Percentiles rank a stretch among this genome's conserved stretches.
These are phyloP conservation scores for Cladophialophora chaetospira DNA, from an alignment of 2,329 filamentous ascomycete species.

Conservation along the genomic window DNA sequence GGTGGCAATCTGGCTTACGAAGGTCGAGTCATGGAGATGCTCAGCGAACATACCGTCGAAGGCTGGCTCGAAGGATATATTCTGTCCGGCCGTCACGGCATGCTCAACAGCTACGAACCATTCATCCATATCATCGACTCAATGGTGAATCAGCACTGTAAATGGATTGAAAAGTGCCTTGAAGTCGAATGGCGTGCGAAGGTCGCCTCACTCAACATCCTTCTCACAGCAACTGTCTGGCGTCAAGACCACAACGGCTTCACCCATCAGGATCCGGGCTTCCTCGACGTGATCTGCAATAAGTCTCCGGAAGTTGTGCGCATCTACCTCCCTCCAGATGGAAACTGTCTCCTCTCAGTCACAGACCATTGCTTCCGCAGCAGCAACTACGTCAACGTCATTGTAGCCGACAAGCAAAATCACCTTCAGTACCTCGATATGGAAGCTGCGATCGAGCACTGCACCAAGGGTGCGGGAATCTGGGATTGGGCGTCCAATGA, in stretches of 20 bases:
- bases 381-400: conserved; percentile 77
- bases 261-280: conserved; percentile 78
- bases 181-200: conserved; percentile 76
- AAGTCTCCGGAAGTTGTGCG: conserved; percentile 78
- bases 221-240: conserved; percentile 78
- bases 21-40: conserved; percentile 79
- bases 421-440: conserved; percentile 75
- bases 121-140: conserved; percentile 83
- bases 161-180: conserved; percentile 81
- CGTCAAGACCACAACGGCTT: conserved; percentile 83
- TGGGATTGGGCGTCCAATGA: conserved; percentile 78
- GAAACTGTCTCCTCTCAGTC: conserved; percentile 73
- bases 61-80: conserved; percentile 81
- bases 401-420: conserved; percentile 78
- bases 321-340: conserved; percentile 79
- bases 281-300: conserved; percentile 77
- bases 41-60: conserved; percentile 79
- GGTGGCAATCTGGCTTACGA: conserved; percentile 70
- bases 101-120: conserved; percentile 80
- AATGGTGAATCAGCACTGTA: conserved; percentile 85
- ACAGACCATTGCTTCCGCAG: conserved; percentile 75
- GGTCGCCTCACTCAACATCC: conserved; percentile 75
- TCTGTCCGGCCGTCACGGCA: conserved; percentile 71
- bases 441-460: conserved; percentile 72
- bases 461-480: conserved; percentile 76